Conservation (phyloP, 352 stramenopile genomes). For the Globisporangium takayamanum region DNA sequence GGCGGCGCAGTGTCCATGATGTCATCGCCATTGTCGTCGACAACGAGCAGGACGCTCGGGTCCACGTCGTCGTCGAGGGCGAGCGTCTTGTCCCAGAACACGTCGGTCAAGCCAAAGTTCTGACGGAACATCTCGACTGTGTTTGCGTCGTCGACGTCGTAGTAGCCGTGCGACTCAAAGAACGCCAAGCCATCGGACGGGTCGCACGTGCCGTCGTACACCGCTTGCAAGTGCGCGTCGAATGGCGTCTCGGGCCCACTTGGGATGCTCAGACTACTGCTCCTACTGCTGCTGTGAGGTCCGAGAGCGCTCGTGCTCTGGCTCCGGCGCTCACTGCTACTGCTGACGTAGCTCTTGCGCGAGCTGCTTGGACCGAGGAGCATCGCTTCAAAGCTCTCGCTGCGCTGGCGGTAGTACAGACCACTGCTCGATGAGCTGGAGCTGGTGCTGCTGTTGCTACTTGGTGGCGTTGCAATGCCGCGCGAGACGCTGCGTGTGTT, state of each 20-base stretch:
- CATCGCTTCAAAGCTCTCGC: constrained; percentile 15
- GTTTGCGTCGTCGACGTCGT: constrained; percentile 76
- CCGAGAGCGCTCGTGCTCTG: not conserved
- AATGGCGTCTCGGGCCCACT: constrained; percentile 36
- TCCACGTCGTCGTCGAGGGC: constrained; percentile 16
- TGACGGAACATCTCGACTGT: constrained; percentile 75
- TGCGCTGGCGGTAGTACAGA: constrained; percentile 16
- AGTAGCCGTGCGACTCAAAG: constrained; percentile 80
- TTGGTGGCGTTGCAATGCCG: not conserved
- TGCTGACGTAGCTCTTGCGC: not conserved
- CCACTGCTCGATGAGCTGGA: not conserved
- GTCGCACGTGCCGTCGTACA: constrained; percentile 48
- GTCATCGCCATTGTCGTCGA: constrained; percentile 3
- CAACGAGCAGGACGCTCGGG: constrained; percentile 15
- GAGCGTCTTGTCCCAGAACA: constrained; percentile 39
- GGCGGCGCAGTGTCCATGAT: no score
- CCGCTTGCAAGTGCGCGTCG: constrained; percentile 54
- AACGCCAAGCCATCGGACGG: constrained; percentile 53
- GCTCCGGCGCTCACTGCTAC: not conserved
- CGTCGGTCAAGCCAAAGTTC: constrained; percentile 58
- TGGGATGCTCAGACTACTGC: not conserved
- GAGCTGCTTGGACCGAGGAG: constrained; percentile 6
- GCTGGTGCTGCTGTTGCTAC: not conserved
- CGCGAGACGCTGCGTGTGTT: not conserved
- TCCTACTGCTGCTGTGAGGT: not conserved